These are phyloP conservation scores for Lachnellula subtilissima DNA, from an alignment of 2,329 filamentous ascomycete genomes.

Conservation along the genomic window DNA sequence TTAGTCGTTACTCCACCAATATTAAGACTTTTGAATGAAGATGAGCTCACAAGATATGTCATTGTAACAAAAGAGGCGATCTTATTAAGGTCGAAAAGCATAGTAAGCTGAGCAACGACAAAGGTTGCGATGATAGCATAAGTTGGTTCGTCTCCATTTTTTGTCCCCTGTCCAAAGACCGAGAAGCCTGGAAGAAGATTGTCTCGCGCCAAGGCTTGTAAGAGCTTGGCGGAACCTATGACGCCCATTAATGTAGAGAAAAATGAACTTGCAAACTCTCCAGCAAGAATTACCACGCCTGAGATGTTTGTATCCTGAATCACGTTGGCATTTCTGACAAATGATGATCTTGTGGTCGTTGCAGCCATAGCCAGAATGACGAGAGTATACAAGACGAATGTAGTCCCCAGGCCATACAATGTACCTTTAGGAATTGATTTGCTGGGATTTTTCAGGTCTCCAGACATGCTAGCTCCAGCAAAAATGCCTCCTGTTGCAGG, in stretches of 20 bases:
- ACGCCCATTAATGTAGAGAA: slow-evolving; percentile 87
- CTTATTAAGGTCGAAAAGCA: slow-evolving; percentile 79
- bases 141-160: slow-evolving; percentile 67
- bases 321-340: slow-evolving; percentile 65
- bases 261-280: slow-evolving; percentile 76
- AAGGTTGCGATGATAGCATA: slow-evolving; percentile 74
- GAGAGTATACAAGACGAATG: slow-evolving; percentile 69
- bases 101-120: slow-evolving; percentile 68
- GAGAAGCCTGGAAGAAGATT: slow-evolving; percentile 71
- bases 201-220: slow-evolving; percentile 78
- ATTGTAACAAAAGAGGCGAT: slow-evolving; percentile 88
- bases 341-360: slow-evolving; percentile 67
- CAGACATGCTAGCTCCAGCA: slow-evolving; percentile 83
- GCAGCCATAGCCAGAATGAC: slow-evolving; percentile 76
- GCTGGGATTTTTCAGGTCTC: slow-evolving; percentile 76
- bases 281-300: slow-evolving; percentile 66
- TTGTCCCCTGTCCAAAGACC: slow-evolving; percentile 69
- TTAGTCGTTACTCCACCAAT: background rate
- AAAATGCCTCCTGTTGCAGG: slow-evolving; percentile 58
- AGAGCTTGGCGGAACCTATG: slow-evolving; percentile 76
- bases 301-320: slow-evolving; percentile 80
- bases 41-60: slow-evolving; percentile 64
- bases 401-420: slow-evolving; percentile 69
- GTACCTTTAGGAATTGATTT: slow-evolving; percentile 83
- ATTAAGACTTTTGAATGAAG: background rate